Conservation (phyloP, 805 yeast species). For the Hanseniaspora thailandica region DNA sequence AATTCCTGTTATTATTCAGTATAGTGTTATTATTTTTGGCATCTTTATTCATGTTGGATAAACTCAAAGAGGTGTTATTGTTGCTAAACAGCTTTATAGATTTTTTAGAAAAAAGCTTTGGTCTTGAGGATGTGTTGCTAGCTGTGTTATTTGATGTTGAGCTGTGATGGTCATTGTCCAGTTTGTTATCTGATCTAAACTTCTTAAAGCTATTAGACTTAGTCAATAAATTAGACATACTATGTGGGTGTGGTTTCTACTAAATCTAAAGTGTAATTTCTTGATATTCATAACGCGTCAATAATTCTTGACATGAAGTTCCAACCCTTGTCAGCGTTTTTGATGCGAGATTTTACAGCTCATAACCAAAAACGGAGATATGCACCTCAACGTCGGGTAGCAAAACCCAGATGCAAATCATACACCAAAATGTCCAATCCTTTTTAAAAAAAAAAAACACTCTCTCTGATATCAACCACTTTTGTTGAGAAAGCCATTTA, state of each 20-base stretch:
- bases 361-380: too few species aligned
- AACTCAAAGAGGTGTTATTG: not conserved
- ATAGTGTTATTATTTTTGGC: not conserved
- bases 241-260: not conserved
- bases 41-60: not conserved
- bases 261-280: too few species aligned
- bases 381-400: too few species aligned
- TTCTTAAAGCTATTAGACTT: slow-evolving; percentile 11
- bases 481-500: too few species aligned
- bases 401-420: too few species aligned
- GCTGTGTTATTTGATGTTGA: not conserved
- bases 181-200: slow-evolving; percentile 4
- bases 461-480: too few species aligned
- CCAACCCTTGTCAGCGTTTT: too few species aligned
- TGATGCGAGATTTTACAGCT: too few species aligned
- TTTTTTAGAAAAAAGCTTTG: slow-evolving; percentile 11
- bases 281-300: too few species aligned
- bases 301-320: too few species aligned
- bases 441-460: too few species aligned
- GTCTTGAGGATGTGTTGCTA: not conserved
- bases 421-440: too few species aligned
- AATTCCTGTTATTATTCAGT: not conserved
- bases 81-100: slow-evolving; percentile 5
- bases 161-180: not conserved
- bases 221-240: not conserved